Conservation (phyloP, 192 early-diverging fungal genomes). For the Coemansia sp. region DNA sequence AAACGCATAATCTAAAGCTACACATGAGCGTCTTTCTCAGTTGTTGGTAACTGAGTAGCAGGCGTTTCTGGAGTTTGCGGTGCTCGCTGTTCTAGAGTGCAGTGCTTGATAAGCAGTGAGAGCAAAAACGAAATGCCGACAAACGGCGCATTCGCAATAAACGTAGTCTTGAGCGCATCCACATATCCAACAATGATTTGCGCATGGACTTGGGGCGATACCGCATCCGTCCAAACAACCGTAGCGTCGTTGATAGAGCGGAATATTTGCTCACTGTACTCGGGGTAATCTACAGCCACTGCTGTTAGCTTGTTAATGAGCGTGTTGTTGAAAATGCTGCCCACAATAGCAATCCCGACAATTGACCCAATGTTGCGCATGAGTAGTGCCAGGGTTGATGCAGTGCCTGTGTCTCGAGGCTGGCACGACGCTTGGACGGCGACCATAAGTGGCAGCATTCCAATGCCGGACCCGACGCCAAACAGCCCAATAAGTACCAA, state of each 20-base stretch:
- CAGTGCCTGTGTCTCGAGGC: conserved; percentile 26
- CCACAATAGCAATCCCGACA: conserved; percentile 32
- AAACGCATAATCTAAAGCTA: no score
- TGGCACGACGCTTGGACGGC: conserved; percentile 25
- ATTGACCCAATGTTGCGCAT: conserved; percentile 30
- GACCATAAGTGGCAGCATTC: conserved; percentile 30
- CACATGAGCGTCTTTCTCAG: no score
- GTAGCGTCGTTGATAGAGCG: conserved; percentile 20
- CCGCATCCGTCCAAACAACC: conserved; percentile 15
- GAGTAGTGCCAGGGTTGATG: conserved; percentile 21
- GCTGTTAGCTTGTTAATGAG: conserved; percentile 10
- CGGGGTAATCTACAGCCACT: conserved; percentile 18
- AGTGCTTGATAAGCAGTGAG: conserved; percentile 25
- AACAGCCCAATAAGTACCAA: conserved; percentile 26
- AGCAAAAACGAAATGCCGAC: conserved; percentile 25
- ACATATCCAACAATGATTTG: conserved; percentile 24
- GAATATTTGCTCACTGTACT: conserved; percentile 12
- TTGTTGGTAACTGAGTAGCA: no score
- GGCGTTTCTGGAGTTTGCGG: no score
- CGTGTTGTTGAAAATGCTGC: conserved; percentile 37
- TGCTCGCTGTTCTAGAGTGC: conserved; percentile 11
- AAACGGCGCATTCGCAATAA: conserved; percentile 37
- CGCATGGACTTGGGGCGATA: conserved; percentile 15
- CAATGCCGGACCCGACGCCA: conserved; percentile 27
- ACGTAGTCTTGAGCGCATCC: conserved; percentile 20